Conservation (phyloP, 2,329 filamentous ascomycete genomes). For the Coleophoma crateriformis region DNA sequence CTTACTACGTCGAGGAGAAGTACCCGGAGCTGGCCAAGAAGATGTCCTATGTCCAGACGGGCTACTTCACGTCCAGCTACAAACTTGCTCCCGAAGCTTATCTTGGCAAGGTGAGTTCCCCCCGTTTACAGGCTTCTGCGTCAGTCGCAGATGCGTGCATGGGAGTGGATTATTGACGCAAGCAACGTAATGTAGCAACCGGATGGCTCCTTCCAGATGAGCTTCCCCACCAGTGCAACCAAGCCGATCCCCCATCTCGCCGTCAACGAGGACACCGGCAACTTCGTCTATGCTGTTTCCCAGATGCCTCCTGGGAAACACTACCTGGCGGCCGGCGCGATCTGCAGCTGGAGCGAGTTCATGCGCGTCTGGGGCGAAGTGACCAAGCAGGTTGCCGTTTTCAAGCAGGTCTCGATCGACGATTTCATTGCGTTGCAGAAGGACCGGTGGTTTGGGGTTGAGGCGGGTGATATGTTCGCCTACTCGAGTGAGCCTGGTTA, state of each 20-base stretch:
- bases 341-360: constrained; percentile 4
- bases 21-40: constrained; percentile 40
- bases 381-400: not conserved
- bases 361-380: constrained; percentile 5
- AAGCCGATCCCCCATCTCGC: constrained; percentile 37
- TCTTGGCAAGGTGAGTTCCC: constrained; percentile 35
- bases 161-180: not conserved
- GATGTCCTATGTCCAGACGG: constrained; percentile 35
- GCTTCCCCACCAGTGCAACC: constrained; percentile 36
- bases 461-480: constrained; percentile 25
- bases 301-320: constrained; percentile 42
- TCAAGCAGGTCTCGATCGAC: constrained; percentile 4
- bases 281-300: constrained; percentile 41
- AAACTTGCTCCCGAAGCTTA: constrained; percentile 39
- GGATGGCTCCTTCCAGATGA: constrained; percentile 40
- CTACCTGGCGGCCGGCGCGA: constrained; percentile 42
- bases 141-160: not conserved
- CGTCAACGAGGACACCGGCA: constrained; percentile 40
- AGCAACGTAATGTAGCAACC: constrained; percentile 1
- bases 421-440: constrained; percentile 17
- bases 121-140: not conserved
- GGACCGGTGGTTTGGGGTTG: constrained; percentile 11
- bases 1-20: constrained; percentile 33
- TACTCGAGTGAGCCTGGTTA: constrained; percentile 21
- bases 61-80: constrained; percentile 35